Evolutionary conservation across 192 early-diverging fungal genomes (phyloP).

Genomic region (Cladochytrium replicatum): DNA sequence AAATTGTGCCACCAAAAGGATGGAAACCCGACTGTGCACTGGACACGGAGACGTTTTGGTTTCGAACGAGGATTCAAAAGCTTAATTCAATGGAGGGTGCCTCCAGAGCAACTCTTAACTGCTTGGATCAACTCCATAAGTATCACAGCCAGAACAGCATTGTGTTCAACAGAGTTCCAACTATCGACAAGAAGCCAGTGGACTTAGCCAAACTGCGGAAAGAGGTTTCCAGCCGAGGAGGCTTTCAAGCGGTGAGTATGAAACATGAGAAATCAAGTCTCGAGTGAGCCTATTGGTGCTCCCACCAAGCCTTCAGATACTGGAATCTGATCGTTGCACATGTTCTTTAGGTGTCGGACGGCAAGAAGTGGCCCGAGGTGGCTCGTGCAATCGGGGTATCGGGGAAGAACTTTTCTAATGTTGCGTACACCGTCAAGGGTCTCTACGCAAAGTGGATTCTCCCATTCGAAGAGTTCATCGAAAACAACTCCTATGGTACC

Average conservation of each 20-base stretch:
- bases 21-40: slow-evolving; percentile 79
- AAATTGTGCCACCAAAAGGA: slow-evolving; percentile 80
- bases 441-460: slow-evolving; percentile 34
- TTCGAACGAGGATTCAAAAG: slow-evolving; percentile 79
- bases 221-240: slow-evolving; percentile 68
- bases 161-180: slow-evolving; percentile 66
- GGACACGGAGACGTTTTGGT: slow-evolving; percentile 79
- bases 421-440: slow-evolving; percentile 19
- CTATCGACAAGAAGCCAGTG: slow-evolving; percentile 73
- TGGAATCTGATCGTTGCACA: too few relatives aligned
- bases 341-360: slow-evolving; percentile 50
- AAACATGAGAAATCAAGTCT: slow-evolving; percentile 4
- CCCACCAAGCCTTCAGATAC: background rate
- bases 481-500: background rate
- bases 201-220: slow-evolving; percentile 75
- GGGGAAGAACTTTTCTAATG: slow-evolving; percentile 14
- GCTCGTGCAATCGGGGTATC: slow-evolving; percentile 38
- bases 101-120: slow-evolving; percentile 77
- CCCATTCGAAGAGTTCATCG: slow-evolving; percentile 39
- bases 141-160: slow-evolving; percentile 76
- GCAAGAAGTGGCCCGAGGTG: slow-evolving; percentile 82
- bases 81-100: slow-evolving; percentile 88
- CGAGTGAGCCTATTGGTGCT: background rate
- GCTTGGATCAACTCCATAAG: slow-evolving; percentile 80
- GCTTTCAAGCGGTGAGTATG: slow-evolving; percentile 56